A percentile compares a stretch with the other conserved stretches of the same genome.
Evolutionary conservation across 129 eudicot species (phyloP).

Genomic region (Solidago caesia): DNA sequence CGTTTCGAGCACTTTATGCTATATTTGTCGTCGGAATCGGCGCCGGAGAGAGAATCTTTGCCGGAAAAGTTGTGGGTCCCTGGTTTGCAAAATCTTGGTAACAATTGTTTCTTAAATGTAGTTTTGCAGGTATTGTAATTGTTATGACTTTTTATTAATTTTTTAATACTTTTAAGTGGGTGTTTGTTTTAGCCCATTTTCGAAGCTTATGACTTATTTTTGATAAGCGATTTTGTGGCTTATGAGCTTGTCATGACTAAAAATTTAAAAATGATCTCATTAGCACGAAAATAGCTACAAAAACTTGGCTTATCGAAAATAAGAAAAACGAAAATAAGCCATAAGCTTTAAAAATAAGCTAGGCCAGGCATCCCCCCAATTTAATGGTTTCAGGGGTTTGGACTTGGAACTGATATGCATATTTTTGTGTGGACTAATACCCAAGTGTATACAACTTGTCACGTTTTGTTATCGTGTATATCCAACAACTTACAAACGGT

Average conservation of each 20-base stretch:
- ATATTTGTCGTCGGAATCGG: conserved; percentile 33
- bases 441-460: no score
- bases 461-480: no score
- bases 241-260: no score
- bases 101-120: conserved; percentile 93
- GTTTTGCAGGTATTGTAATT: conserved; percentile 66
- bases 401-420: conserved; percentile 2
- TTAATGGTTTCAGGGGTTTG: background rate
- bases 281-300: no score
- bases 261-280: no score
- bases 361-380: no score
- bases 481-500: no score
- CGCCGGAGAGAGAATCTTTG: conserved; percentile 21
- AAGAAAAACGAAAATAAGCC: no score
- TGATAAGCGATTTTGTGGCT: no score
- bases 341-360: no score
- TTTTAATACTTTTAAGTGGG: background rate
- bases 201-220: background rate
- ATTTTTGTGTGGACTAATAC: background rate
- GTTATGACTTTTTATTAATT: background rate
- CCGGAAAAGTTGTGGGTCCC: conserved; percentile 44
- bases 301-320: no score
- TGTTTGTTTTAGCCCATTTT: background rate
- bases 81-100: conserved; percentile 85
- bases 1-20: conserved; percentile 19